Evolutionary conservation across 768 basidiomycete species (phyloP).

Genomic region (Pleurotus salmoneostramineus): DNA sequence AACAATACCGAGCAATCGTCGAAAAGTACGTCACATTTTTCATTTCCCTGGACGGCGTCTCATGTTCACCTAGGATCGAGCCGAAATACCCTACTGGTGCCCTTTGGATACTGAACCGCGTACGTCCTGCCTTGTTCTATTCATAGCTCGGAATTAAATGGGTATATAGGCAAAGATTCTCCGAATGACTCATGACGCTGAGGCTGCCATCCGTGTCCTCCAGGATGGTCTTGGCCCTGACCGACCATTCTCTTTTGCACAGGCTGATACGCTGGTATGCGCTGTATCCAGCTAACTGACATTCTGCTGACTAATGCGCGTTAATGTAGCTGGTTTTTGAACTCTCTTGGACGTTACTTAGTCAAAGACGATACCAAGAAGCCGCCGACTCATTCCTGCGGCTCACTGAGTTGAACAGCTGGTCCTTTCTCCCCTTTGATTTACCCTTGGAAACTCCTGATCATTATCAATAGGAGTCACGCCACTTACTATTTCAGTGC

Average conservation of each 20-base stretch:
- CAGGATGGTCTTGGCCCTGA: slow-evolving; percentile 52
- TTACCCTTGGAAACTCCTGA: not conserved
- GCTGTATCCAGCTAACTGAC: not conserved
- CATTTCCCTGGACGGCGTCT: not conserved
- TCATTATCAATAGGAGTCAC: slow-evolving; percentile 52
- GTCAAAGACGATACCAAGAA: slow-evolving; percentile 61
- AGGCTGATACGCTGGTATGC: slow-evolving; percentile 69
- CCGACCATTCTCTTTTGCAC: slow-evolving; percentile 54
- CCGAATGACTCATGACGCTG: slow-evolving; percentile 64
- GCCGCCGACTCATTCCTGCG: slow-evolving; percentile 63
- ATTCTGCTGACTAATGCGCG: not conserved
- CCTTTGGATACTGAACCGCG: slow-evolving; percentile 72
- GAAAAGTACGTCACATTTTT: slow-evolving; percentile 42
- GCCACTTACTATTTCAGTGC: slow-evolving; percentile 77
- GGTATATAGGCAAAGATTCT: slow-evolving; percentile 59
- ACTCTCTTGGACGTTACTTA: slow-evolving; percentile 71
- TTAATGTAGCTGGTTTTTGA: slow-evolving; percentile 63
- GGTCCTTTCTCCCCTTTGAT: slow-evolving; percentile 32
- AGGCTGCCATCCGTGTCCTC: slow-evolving; percentile 62
- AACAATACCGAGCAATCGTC: slow-evolving; percentile 61
- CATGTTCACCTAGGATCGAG: slow-evolving; percentile 36
- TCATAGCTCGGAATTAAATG: not conserved
- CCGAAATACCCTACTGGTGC: slow-evolving; percentile 61
- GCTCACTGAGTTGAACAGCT: slow-evolving; percentile 65
- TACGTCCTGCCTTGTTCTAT: slow-evolving; percentile 18